Percentiles rank a stretch among this genome's conserved stretches.
These are phyloP conservation scores for Apiotrichum montevideense DNA, from an alignment of 1,284 basidiomycete genomes.

Conservation along the genomic window DNA sequence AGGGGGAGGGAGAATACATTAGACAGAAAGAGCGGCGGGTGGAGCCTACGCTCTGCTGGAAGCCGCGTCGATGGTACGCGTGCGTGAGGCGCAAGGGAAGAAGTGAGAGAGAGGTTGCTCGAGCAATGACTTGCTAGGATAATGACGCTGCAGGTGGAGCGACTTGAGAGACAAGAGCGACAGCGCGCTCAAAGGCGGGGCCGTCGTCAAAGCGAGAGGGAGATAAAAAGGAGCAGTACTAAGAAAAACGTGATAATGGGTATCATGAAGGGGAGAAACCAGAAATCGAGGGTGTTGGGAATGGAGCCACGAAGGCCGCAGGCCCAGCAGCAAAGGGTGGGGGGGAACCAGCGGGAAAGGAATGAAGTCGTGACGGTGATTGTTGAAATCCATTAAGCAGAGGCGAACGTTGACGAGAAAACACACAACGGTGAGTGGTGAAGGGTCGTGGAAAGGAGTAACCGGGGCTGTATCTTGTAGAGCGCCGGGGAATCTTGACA, in stretches of 20 bases:
- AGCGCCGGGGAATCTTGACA: constrained; percentile 14
- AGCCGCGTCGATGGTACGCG: background rate
- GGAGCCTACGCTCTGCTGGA: no score
- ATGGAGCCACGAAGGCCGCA: no score
- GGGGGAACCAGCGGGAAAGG: background rate
- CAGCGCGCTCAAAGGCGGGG: no score
- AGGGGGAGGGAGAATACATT: constrained; percentile 3
- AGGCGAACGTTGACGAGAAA: background rate
- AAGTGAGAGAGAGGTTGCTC: no score
- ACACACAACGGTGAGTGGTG: background rate
- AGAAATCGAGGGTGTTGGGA: background rate
- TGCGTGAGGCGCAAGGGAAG: no score
- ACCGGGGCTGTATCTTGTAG: constrained; percentile 8
- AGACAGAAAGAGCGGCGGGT: background rate
- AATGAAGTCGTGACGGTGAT: background rate
- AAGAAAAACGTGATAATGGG: background rate
- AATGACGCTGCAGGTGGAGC: no score
- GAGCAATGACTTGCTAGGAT: no score
- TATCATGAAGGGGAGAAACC: background rate
- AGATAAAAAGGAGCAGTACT: background rate
- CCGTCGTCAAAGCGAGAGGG: background rate
- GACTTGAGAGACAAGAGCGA: no score
- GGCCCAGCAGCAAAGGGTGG: background rate
- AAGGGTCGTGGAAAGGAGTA: constrained; percentile 8
- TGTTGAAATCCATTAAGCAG: constrained; percentile 3